Evolutionary conservation across 2,329 filamentous ascomycete genomes (phyloP), one percentile per base, ranked within the genome.

Genomic region (Fusarium sp.): DNA sequence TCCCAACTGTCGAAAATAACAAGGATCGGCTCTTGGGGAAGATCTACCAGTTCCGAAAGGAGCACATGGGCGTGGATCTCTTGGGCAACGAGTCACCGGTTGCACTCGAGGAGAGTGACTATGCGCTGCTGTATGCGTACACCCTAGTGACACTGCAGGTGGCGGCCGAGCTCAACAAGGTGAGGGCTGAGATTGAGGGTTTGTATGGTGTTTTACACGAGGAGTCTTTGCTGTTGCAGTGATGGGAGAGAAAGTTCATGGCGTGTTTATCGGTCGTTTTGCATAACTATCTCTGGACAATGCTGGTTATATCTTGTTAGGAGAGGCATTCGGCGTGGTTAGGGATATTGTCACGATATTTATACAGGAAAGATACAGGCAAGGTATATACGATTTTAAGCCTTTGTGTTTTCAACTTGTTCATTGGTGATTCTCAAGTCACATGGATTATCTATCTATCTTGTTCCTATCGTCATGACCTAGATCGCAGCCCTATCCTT

Each of bases 41-140:
- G 83, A 93, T 98, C 43, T 97, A 97, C 78, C 91, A 93, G 78
- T 98, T 97, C 83, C 88, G 96, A 66, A 92, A 94, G 80, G 91
- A 92, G 65, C 90, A 92, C 64, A 87, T 85, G 66, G 83, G 82
- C 18, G 75, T 72, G 34, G 76, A 74, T 35, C 71, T 80, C 34
- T 60, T 72, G 35, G 74, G 77, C 50, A 60, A 79, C 48, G 67
- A 78, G 9, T 71, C 77, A 14, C 74, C 81, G 37, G 78, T 81
- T 48, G 76, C 82, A 18, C 87, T 91, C 2, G 92, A 91, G 73
- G 93, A 95, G 81, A 90, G 91, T 72, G 97, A 99, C 80, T 98
- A 97, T 81, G 95, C 96, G 73, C 85, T 98, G 75, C 84, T 98
- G 50, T 99, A 98, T 84, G 95, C 96, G 20, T 99, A 98, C 84